Evolutionary conservation across 768 basidiomycete species (phyloP), one percentile per base, ranked within the genome.

Genomic region (Tylopilus cervinicoccineus): DNA sequence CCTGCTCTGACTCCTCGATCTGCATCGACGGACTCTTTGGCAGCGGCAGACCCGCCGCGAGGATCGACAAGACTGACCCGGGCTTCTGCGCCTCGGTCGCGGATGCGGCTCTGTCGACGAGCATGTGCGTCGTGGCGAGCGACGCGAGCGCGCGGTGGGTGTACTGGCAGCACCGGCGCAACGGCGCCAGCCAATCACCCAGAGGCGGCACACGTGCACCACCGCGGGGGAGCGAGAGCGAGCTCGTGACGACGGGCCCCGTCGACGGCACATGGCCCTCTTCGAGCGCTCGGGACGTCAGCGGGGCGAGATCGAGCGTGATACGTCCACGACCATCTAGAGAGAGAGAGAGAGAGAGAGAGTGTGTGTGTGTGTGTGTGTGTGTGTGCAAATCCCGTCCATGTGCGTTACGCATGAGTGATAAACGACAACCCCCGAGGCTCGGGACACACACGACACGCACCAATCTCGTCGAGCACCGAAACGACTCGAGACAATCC

Each of bases 21-120:
- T 81, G 81, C 44, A 80, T 70, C 1, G 86, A 88, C 11, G 88
- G 87, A 56, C 86, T 86, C 64, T 82, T 86, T 12, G 86, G 86
- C 4, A 88, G 56, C 4, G 86, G 85, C 5, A 75, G 51, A 4
- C 77, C 78, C 4, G 74, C 66, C 4, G 68, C 64, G 29, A 77
- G 60, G 45, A 76, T 67, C 19, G 74, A 69, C 38, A 68, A 47
- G 37, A 73, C 61, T n/a, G n/a, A n/a, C n/a, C n/a, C n/a, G 19
- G 72, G 68, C 17, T 64, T 57, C 29, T 65, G 68, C 1, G 65
- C 60, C 36, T 67, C 71, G 6, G 32, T 49, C 39, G 64, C 63
- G 9, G 61, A 56, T 31, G 52, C 47, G 2, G 63, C 57, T 2
- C 62, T 63, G 14, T 65, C 59, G 27, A 62, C 60, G 26, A 67